These are phyloP conservation scores for Pisolithus tinctorius DNA, from an alignment of 768 basidiomycete species.

Conservation along the genomic window DNA sequence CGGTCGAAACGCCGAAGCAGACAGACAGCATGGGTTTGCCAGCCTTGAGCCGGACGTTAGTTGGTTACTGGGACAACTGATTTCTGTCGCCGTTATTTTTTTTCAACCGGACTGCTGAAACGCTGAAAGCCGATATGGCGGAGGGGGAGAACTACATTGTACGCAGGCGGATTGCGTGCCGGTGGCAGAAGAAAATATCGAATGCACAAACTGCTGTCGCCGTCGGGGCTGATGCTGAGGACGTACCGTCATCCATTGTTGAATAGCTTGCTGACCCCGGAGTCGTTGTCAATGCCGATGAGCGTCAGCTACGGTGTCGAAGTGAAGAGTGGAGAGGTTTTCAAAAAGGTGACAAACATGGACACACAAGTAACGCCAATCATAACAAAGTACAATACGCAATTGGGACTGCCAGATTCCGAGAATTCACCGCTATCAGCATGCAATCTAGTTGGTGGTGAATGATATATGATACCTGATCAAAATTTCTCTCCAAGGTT, in stretches of 20 bases:
- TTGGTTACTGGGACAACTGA: constrained; percentile 13
- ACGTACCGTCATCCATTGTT: constrained; percentile 73
- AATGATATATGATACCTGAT: too few relatives aligned
- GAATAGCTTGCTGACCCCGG: constrained; percentile 24
- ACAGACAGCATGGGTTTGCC: constrained; percentile 11
- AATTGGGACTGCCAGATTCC: too few relatives aligned
- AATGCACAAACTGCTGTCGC: constrained; percentile 47
- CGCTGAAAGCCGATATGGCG: constrained; percentile 11
- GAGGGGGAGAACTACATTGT: constrained; percentile 19
- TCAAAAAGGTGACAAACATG: constrained; percentile 5
- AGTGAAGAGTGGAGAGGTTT: constrained; percentile 1
- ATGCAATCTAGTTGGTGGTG: too few relatives aligned
- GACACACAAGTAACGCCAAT: background rate
- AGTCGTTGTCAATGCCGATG: constrained; percentile 18
- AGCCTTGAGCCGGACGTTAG: constrained; percentile 31
- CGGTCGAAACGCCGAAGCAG: constrained; percentile 7
- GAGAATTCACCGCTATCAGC: too few relatives aligned
- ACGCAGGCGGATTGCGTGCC: constrained; percentile 25
- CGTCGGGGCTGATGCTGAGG: constrained; percentile 69
- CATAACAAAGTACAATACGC: too few relatives aligned
- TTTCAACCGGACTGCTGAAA: constrained; percentile 24
- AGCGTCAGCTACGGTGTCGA: background rate
- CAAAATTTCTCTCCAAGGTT: too few relatives aligned
- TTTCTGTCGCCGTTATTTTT: constrained; percentile 16
- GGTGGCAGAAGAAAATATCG: constrained; percentile 34